Base-by-base conservation (phyloP, 2,329 filamentous ascomycete genomes). In the Colletotrichum gigasporum region DNA sequence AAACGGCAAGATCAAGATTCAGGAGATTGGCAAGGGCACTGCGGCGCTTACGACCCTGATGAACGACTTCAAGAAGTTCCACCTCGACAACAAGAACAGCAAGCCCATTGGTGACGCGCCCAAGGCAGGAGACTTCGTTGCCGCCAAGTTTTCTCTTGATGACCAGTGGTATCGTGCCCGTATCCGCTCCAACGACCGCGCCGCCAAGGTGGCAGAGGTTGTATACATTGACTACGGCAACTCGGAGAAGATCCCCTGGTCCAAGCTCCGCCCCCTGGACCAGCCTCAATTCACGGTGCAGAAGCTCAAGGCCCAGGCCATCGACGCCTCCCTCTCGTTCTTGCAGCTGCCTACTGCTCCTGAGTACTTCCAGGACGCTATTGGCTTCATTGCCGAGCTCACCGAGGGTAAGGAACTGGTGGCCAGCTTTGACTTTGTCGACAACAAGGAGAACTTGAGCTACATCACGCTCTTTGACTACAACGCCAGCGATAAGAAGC, bases 161-260 rank as follows among this genome's bases (percentile, higher is more conserved):
- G 88, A 90, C 64, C 89, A 96, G 70, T 99, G 95, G 95, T 99
- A 99, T 82, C 92, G 96, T 66, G 96, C 92, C 30, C 91, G 90
- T 66, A 89, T 99, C 66, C 91, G 94, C 67, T 90, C 94, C 75
- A 97, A 98, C 78, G 96, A 99, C 80, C 93, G 96, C 67, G 87
- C 94, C 8, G 90, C 90, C 72, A 93, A 96, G 85, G 89, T 92
- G 71, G 91, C 94, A 22, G 96, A 99, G 78, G 91, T 99, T 24
- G 82, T 96, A 45, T 99, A 97, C 79, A 88, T 99, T 67, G 96
- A 99, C 82, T 99, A 96, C 78, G 96, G 96, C 71, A 99, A 99
- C 85, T 91, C 88, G 58, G 96, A 99, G 79, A 91, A 90, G 74
- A 84, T 97, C 61, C 87, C 94, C 0, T 99, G 95, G 94, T 86